Conservation (phyloP, 768 basidiomycete genomes). For the Mycena galopus region DNA sequence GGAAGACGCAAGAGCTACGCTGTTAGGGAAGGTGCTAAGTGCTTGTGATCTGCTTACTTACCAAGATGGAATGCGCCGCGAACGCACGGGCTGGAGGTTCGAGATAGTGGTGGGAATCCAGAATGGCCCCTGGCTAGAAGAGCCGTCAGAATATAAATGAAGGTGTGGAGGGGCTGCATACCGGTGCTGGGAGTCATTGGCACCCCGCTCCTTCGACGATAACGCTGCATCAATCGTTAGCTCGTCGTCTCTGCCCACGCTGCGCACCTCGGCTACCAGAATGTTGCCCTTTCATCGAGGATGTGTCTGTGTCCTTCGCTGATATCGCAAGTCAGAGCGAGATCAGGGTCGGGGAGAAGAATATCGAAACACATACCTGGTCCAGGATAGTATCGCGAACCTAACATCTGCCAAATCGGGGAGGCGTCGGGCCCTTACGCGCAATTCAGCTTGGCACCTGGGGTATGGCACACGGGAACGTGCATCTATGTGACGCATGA, state of each 20-base stretch:
- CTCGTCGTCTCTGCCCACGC: neutral
- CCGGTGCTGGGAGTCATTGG: neutral
- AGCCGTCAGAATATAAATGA: too few species aligned
- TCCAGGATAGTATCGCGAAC: too few species aligned
- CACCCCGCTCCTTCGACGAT: neutral
- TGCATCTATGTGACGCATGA: too few species aligned
- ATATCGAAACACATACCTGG: too few species aligned
- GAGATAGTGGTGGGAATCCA: neutral
- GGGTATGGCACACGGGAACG: neutral
- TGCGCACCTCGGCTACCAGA: neutral
- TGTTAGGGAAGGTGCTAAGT: neutral
- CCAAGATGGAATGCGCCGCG: neutral
- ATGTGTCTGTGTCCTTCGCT: neutral
- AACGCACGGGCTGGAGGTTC: too few species aligned
- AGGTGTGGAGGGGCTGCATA: too few species aligned
- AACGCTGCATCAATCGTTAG: slow-evolving; percentile 2
- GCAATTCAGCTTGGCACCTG: neutral
- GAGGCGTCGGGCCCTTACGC: neutral
- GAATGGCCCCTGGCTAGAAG: too few species aligned
- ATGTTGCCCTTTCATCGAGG: neutral
- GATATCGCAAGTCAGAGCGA: too few species aligned
- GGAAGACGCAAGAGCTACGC: too few species aligned
- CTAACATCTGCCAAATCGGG: too few species aligned
- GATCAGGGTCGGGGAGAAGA: too few species aligned
- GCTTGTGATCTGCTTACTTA: neutral